Evolutionary conservation across 2,329 filamentous ascomycete genomes (phyloP), one percentile per base, ranked within the genome.

Genomic region (Ophiobolus disseminans): DNA sequence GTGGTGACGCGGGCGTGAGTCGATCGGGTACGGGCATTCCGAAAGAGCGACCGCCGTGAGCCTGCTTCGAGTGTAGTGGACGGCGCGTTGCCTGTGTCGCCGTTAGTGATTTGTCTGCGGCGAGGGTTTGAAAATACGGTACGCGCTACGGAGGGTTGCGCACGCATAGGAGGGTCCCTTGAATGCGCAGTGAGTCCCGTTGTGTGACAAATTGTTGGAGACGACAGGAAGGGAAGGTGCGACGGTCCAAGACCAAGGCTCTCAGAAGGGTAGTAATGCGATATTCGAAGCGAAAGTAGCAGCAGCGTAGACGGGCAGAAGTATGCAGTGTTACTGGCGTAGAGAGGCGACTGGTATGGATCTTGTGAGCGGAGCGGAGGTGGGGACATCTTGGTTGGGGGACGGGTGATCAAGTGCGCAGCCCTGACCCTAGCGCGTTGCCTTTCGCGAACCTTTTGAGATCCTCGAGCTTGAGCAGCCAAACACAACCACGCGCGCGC

Each of bases 401-500:
- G 26, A 23, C 31, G 34, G 28, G 20, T 40, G 44, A 45, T 30
- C 26, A 25, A 26, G 13, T 19, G 5, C 14, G 7, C 16, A 30
- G 30, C 40, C 20, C 40, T 25, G 31, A 13, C 3, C 9, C 20
- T 39, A n/a, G 11, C 26, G 47, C 53, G 56, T 50, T 58, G 57
- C 47, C n/a, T 35, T 40, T 49, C 52, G 51, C 39, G 48, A 58
- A 50, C 45, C 42, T 45, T 17, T 42, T 52, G 50, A 55, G 50
- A 58, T 53, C 51, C 49, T 60, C 23, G 40, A 58, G 46, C 54
- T 48, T 45, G 44, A 54, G 41, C 53, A 47, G 28, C 47, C 40
- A 53, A 56, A 56, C 48, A 53, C 43, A 28, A 32, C 9, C n/a
- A 32, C 47, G 40, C 47, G 42, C 52, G 38, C 46, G 45, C 19